phyloP scores from a whole-genome alignment of 257 asterid species.

The Capsicum baccatum region DNA sequence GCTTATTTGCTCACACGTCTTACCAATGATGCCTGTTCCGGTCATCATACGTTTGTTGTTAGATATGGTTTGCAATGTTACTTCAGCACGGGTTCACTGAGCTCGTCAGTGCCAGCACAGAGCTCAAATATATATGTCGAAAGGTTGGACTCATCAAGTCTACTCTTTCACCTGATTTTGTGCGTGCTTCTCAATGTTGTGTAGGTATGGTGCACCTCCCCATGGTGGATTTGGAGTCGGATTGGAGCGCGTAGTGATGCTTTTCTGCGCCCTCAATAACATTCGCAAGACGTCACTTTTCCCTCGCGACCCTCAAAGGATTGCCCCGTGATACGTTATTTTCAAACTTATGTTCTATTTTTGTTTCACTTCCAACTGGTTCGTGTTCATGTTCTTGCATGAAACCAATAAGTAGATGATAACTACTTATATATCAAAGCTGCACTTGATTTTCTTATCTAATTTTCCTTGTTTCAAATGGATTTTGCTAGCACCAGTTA shows the following conservation, averaged over 20 bases:
- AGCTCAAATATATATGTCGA: not conserved
- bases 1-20: not conserved
- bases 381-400: slow-evolving; percentile 1
- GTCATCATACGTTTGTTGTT: not conserved
- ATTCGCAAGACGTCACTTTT: slow-evolving; percentile 82
- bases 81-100: not conserved
- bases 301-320: slow-evolving; percentile 89
- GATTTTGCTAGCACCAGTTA: too few species aligned
- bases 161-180: not conserved
- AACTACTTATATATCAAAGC: not conserved
- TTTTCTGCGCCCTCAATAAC: slow-evolving; percentile 82
- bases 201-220: slow-evolving; percentile 80
- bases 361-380: not conserved
- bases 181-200: not conserved
- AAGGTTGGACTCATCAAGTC: not conserved
- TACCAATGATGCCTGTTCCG: not conserved
- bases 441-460: not conserved
- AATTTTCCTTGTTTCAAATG: too few species aligned
- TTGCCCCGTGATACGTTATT: slow-evolving; percentile 54
- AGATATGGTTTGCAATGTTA: not conserved
- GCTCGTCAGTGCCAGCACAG: not conserved
- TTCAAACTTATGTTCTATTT: not conserved
- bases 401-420: not conserved
- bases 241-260: slow-evolving; percentile 90
- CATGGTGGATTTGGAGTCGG: slow-evolving; percentile 98